Evolutionary conservation across 371 early-diverging fungal genomes (phyloP).

Genomic region (Amoeboaphelidium protococcarum): DNA sequence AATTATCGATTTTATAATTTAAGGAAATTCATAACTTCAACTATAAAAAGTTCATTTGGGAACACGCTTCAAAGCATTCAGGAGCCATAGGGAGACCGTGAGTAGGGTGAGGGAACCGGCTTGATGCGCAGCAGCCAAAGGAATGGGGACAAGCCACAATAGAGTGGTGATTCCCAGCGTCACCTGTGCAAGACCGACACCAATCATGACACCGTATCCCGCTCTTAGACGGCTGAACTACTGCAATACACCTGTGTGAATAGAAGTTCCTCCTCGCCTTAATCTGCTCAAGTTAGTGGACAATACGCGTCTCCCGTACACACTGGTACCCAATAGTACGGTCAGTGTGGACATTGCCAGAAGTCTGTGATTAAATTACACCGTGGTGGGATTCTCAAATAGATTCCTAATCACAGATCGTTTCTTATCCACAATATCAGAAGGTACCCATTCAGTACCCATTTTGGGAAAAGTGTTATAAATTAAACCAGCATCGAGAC

Average conservation of each 20-base stretch:
- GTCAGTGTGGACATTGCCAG: conserved; percentile 60
- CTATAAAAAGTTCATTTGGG: too few species aligned
- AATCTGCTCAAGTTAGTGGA: too few species aligned
- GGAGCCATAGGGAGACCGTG: conserved; percentile 45
- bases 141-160: conserved; percentile 70
- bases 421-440: conserved; percentile 13
- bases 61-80: conserved; percentile 36
- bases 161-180: conserved; percentile 71
- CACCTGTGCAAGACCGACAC: conserved; percentile 13
- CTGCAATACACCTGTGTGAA: too few species aligned
- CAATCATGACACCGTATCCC: not conserved
- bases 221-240: too few species aligned
- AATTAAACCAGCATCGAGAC: conserved; percentile 81
- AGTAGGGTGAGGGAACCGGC: conserved; percentile 69
- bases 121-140: conserved; percentile 83
- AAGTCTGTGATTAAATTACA: conserved; percentile 77
- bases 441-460: conserved; percentile 33
- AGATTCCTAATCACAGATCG: conserved; percentile 40
- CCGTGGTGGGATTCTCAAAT: conserved; percentile 73
- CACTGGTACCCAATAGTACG: conserved; percentile 40
- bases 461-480: conserved; percentile 76
- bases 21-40: too few species aligned
- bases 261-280: too few species aligned
- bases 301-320: too few species aligned
- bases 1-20: too few species aligned